Conservation (phyloP, 805 yeast species). For the Nakazawaea siamensis region DNA sequence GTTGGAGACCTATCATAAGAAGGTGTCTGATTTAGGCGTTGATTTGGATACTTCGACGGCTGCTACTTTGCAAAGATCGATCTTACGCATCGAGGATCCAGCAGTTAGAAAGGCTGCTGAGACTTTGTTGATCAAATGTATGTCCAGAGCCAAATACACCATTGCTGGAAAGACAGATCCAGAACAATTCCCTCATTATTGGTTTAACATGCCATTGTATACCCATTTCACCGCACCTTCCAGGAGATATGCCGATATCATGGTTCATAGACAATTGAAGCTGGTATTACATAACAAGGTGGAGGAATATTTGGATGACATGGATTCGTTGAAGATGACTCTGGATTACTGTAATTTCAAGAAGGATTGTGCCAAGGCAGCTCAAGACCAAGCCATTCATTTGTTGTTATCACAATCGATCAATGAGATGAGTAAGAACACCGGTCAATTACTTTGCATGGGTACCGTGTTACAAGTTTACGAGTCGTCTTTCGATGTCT, state of each 20-base stretch:
- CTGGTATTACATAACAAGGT: slow-evolving; percentile 37
- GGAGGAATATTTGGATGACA: slow-evolving; percentile 40
- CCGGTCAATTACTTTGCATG: slow-evolving; percentile 78
- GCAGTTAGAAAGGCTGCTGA: slow-evolving; percentile 67
- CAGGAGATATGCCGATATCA: slow-evolving; percentile 84
- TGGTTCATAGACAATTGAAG: slow-evolving; percentile 89
- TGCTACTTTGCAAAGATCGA: slow-evolving; percentile 62
- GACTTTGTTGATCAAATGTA: slow-evolving; percentile 68
- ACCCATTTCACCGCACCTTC: slow-evolving; percentile 93
- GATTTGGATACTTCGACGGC: slow-evolving; percentile 69
- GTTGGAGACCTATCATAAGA: slow-evolving; percentile 69
- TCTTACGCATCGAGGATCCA: slow-evolving; percentile 54
- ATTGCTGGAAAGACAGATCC: slow-evolving; percentile 84
- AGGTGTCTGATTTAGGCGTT: slow-evolving; percentile 57
- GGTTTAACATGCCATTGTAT: slow-evolving; percentile 75
- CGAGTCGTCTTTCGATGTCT: slow-evolving; percentile 92
- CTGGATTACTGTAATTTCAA: slow-evolving; percentile 94
- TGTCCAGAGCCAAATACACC: slow-evolving; percentile 80
- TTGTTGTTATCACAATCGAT: slow-evolving; percentile 76
- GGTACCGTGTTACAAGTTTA: slow-evolving; percentile 89
- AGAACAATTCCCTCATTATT: slow-evolving; percentile 70
- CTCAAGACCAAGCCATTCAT: slow-evolving; percentile 94
- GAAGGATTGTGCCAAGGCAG: slow-evolving; percentile 86
- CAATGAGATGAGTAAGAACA: slow-evolving; percentile 57
- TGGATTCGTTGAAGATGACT: slow-evolving; percentile 67